Percentiles rank a stretch among this genome's conserved stretches.
Conservation (phyloP, 345 rosid genomes). For the Populus deltoides region DNA sequence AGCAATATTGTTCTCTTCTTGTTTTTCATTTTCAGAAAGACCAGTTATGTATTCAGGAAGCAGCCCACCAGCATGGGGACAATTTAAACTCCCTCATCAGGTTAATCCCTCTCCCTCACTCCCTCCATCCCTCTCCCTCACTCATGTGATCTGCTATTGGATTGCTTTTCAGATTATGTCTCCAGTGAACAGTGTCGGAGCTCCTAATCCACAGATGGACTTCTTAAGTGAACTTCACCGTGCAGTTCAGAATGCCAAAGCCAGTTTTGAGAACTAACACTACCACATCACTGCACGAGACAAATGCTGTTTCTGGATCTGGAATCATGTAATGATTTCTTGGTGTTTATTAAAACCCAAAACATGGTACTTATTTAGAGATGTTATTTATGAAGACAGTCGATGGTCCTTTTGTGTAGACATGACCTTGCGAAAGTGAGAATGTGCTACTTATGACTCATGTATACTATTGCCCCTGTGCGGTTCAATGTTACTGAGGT, state of each 20-base stretch:
- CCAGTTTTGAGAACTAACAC: constrained; percentile 28
- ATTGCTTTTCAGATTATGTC: constrained; percentile 36
- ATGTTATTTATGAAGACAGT: neutral
- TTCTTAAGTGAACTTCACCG: constrained; percentile 55
- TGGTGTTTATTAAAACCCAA: neutral
- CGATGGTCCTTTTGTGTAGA: neutral
- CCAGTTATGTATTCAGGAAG: constrained; percentile 58
- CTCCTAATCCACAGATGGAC: constrained; percentile 47
- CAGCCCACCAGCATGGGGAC: constrained; percentile 47
- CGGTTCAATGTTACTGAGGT: neutral
- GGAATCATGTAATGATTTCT: neutral
- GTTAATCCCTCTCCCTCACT: constrained; percentile 20
- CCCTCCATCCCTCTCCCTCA: neutral
- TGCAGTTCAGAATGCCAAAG: constrained; percentile 37
- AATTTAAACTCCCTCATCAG: constrained; percentile 63
- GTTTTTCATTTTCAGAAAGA: constrained; percentile 42
- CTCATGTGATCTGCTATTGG: neutral
- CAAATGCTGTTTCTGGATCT: neutral
- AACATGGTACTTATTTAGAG: neutral
- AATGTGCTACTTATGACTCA: neutral
- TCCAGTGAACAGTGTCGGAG: constrained; percentile 29
- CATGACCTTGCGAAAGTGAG: neutral
- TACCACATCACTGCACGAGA: neutral
- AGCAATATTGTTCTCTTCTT: neutral
- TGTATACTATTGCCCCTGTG: neutral